Conservation (phyloP, 73 alveolate species). For the Paramecium sexaurelia region DNA sequence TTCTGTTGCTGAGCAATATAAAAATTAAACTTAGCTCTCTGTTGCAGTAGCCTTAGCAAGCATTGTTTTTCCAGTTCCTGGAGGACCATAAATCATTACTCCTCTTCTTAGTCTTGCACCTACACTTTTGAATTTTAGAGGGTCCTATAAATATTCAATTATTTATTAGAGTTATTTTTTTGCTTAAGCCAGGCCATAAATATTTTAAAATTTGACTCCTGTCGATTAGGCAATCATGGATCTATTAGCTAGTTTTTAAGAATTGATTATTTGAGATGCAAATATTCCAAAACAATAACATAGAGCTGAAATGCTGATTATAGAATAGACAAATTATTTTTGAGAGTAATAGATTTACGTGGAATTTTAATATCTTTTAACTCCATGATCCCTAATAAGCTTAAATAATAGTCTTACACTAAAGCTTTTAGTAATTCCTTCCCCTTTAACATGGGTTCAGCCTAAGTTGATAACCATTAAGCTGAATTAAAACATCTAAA, state of each 20-base stretch:
- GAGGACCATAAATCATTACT: slow-evolving; percentile 69
- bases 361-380: slow-evolving; percentile 15
- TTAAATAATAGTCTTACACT: background rate
- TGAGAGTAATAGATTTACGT: slow-evolving; percentile 16
- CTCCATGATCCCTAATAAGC: slow-evolving; percentile 19
- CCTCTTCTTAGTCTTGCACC: slow-evolving; percentile 72
- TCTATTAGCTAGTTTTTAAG: background rate
- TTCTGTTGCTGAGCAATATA: slow-evolving; percentile 88
- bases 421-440: slow-evolving; percentile 20
- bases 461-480: background rate
- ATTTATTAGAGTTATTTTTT: slow-evolving; percentile 53
- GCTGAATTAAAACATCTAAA: slow-evolving; percentile 1
- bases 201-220: slow-evolving; percentile 49
- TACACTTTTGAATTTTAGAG: background rate
- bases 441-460: slow-evolving; percentile 13
- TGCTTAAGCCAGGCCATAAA: slow-evolving; percentile 61
- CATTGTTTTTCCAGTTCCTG: slow-evolving; percentile 94
- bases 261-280: background rate
- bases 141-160: slow-evolving; percentile 58
- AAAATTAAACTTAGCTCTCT: slow-evolving; percentile 84
- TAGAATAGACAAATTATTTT: background rate
- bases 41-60: slow-evolving; percentile 96
- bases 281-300: background rate
- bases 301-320: background rate
- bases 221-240: background rate